These are phyloP conservation scores for Brassica napus DNA, from an alignment of 345 rosid genomes.

Conservation along the genomic window DNA sequence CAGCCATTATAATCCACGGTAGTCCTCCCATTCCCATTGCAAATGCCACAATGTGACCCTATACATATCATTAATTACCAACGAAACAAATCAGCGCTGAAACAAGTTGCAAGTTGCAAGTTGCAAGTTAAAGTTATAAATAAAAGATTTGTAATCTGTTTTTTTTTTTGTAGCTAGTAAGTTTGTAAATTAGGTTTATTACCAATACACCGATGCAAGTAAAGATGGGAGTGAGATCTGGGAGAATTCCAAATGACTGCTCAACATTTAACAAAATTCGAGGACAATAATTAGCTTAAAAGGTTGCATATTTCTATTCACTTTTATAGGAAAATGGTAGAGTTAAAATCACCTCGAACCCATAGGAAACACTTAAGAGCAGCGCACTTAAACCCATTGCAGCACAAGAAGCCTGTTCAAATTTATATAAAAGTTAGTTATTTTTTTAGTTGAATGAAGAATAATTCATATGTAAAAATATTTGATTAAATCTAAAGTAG, in stretches of 20 bases:
- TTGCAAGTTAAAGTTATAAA: no score
- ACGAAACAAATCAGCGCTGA: no score
- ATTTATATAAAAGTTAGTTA: background rate
- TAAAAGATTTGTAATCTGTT: no score
- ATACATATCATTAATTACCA: no score
- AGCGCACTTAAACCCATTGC: conserved; percentile 41
- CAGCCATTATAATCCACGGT: no score
- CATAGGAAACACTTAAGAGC: conserved; percentile 48
- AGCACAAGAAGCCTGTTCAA: conserved; percentile 44
- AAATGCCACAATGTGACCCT: no score
- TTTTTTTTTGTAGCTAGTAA: no score
- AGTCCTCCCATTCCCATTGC: no score
- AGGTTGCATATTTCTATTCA: background rate
- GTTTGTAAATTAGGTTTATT: no score
- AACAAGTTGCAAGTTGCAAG: no score
- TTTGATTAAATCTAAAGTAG: background rate
- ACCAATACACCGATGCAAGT: no score
- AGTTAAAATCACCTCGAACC: conserved; percentile 42
- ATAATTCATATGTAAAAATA: background rate
- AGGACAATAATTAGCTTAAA: conserved; percentile 13
- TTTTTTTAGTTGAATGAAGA: background rate
- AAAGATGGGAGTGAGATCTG: conserved; percentile 33
- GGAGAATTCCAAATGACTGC: conserved; percentile 39
- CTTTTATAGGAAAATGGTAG: background rate
- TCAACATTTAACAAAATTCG: background rate